These are phyloP conservation scores for Paspalum vaginatum DNA, from an alignment of 176 grass and related monocot genomes.

Conservation along the genomic window DNA sequence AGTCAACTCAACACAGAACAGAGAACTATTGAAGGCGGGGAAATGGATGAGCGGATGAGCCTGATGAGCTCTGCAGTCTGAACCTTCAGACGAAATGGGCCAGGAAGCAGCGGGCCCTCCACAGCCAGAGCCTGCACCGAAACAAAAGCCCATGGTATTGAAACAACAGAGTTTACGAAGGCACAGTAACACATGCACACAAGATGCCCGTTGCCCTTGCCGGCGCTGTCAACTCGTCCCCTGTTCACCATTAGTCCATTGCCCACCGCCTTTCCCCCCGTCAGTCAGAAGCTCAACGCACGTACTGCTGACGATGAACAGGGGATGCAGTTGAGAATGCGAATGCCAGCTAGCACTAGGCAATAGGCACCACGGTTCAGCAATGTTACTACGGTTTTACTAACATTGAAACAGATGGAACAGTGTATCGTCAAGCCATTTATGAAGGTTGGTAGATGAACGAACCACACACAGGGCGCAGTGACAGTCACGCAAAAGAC, in stretches of 20 bases:
- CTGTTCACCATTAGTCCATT: neutral
- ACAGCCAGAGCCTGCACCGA: slow-evolving; percentile 2
- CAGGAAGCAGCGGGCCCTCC: neutral
- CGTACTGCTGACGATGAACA: neutral
- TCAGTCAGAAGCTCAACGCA: neutral
- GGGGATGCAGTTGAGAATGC: neutral
- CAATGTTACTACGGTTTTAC: neutral
- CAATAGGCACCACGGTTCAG: slow-evolving; percentile 27
- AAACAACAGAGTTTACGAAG: neutral
- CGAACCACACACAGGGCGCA: neutral
- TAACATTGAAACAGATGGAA: slow-evolving; percentile 20
- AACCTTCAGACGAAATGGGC: slow-evolving; percentile 11
- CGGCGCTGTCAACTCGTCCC: slow-evolving; percentile 7
- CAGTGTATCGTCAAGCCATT: slow-evolving; percentile 13
- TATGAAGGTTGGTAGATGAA: slow-evolving; percentile 26
- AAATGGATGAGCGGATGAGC: neutral
- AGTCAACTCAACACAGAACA: neutral
- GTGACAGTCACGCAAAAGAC: neutral
- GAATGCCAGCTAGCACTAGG: too few relatives aligned
- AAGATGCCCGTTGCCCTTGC: slow-evolving; percentile 10
- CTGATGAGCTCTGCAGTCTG: neutral
- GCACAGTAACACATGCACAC: neutral
- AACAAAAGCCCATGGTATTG: neutral
- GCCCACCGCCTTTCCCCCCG: neutral
- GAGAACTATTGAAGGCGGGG: neutral